Conservation (phyloP, 2,329 filamentous ascomycete genomes). For the Alternaria sp. region DNA sequence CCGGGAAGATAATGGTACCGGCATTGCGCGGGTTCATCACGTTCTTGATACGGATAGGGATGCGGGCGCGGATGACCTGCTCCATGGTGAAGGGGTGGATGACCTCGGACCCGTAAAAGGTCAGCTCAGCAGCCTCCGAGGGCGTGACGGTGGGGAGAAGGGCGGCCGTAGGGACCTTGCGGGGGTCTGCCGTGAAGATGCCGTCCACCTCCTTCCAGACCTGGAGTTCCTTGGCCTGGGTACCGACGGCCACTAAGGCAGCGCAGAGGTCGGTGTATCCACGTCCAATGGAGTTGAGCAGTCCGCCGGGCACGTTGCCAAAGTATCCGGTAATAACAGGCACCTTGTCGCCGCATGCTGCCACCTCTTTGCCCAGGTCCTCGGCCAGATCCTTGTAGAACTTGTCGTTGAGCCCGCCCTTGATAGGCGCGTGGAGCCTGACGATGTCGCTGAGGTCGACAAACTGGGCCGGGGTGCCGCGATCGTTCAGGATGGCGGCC, state of each 20-base stretch:
- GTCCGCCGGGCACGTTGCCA: constrained; percentile 86
- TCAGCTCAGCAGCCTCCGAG: constrained; percentile 92
- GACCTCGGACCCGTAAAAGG: constrained; percentile 78
- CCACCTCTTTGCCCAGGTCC: constrained; percentile 52
- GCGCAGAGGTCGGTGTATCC: constrained; percentile 98
- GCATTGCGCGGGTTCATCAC: constrained; percentile 83
- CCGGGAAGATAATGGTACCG: constrained; percentile 84
- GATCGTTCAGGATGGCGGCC: constrained; percentile 80
- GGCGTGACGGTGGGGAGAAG: constrained; percentile 90
- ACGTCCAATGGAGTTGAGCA: constrained; percentile 89
- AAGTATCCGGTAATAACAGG: constrained; percentile 84
- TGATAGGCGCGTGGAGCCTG: constrained; percentile 60
- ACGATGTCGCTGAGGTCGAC: constrained; percentile 87
- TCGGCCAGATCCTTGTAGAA: constrained; percentile 55
- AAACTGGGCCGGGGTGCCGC: constrained; percentile 83
- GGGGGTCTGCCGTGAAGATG: constrained; percentile 85
- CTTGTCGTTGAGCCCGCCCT: constrained; percentile 51
- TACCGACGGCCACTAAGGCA: constrained; percentile 85
- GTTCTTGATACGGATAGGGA: constrained; percentile 89
- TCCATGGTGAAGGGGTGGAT: constrained; percentile 99
- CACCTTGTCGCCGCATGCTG: constrained; percentile 52
- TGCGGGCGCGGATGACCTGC: constrained; percentile 78
- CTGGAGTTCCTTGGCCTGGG: constrained; percentile 87
- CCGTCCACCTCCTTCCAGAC: constrained; percentile 99
- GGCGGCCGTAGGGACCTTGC: constrained; percentile 90